Evolutionary conservation across 345 rosid genomes (phyloP), one percentile per base, ranked within the genome.

Genomic region (Salix purpurea): DNA sequence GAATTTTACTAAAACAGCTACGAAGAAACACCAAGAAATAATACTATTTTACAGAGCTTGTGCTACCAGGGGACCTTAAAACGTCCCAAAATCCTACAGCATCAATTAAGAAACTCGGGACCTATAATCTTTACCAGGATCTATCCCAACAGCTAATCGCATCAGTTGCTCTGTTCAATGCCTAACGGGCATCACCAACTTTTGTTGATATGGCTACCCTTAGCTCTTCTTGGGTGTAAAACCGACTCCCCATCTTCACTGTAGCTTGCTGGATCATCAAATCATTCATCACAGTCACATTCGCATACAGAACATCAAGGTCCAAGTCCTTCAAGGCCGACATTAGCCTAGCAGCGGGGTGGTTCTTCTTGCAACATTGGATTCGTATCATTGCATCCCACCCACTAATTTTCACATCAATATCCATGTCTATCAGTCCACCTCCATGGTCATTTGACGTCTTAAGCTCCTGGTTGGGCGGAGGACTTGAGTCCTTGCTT

Each of bases 221-320:
- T 66, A 95, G 98, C 85, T 95, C 97, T 40, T 95, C 97, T 58
- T 85, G 98, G 0, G 96, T 85, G 85, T 89, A 95, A 75, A 87
- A 81, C 75, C 87, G 90, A 69, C 85, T 86, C 23, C 92, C 94
- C 94, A 95, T 95, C 83, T 90, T 93, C 67, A 95, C 99, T 0
- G 97, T 91, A 2, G 99, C 99, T 88, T 95, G 97, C 66, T 91
- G 99, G 79, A 95, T 95, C 98, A 93, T 95, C 83, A 95, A 76
- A 76, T 93, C 99, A 72, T 95, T 91, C 81, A 91, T 89, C 44
- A 91, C 97, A 0, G 97, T 89, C 54, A 91, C 91, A 70, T 97
- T 95, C 14, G 97, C 99, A 15, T 95, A 96, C 76, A 89, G 87
- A 71, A 95, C 97, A 52, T 95, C 97, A 54, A 95, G 88, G 73